Percentiles rank a stretch among this genome's conserved stretches.
Conservation (phyloP, 176 grass and related monocot genomes). For the Oryza brachyantha region DNA sequence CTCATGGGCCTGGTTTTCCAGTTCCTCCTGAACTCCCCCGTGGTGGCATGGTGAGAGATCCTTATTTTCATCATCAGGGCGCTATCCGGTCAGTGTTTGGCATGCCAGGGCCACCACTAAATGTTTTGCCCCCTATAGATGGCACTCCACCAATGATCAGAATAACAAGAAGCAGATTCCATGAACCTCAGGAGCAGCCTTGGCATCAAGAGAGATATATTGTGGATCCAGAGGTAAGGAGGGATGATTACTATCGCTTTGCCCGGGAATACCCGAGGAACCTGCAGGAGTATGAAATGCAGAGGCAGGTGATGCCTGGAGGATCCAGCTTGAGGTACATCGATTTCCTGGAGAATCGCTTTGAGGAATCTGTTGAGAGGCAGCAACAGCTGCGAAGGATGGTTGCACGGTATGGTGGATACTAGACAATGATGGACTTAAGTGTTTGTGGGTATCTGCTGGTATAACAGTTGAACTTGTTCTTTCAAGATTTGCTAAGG, state of each 20-base stretch:
- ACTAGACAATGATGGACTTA: background rate
- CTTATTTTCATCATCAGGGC: background rate
- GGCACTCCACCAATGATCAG: background rate
- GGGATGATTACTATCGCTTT: background rate
- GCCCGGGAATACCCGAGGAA: background rate
- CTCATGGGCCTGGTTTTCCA: conserved; percentile 1
- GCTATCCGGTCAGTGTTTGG: background rate
- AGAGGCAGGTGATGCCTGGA: background rate
- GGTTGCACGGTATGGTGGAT: background rate
- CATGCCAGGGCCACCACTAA: background rate
- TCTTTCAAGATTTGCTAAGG: background rate
- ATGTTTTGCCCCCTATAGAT: background rate
- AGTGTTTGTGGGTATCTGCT: background rate
- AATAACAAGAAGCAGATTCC: background rate
- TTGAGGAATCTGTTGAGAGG: background rate
- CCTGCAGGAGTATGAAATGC: conserved; percentile 1
- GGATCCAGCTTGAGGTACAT: background rate
- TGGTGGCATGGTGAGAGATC: background rate
- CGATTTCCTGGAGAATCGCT: background rate
- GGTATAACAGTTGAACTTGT: background rate
- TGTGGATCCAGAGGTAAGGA: background rate
- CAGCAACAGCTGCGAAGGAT: background rate
- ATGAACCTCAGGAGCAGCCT: background rate
- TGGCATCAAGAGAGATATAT: background rate
- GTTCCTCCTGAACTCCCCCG: too few relatives aligned